These are phyloP conservation scores for Avena eriantha DNA, from an alignment of 176 grass and related monocot genomes.

Conservation along the genomic window DNA sequence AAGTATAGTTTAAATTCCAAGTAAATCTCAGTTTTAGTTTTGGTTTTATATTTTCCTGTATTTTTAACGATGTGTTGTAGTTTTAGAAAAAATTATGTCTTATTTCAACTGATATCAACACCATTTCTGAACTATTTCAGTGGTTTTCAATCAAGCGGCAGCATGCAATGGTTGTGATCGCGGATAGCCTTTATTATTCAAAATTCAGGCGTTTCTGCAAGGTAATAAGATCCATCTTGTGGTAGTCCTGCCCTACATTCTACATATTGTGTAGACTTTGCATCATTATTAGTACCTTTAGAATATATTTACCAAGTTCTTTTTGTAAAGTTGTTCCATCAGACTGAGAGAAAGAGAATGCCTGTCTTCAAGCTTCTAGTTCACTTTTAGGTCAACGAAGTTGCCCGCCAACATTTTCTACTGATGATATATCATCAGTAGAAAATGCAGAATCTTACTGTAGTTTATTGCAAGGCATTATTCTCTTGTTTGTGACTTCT, in stretches of 20 bases:
- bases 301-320: neutral
- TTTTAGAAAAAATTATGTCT: slow-evolving; percentile 50
- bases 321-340: neutral
- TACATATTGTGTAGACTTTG: neutral
- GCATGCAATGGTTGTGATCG: slow-evolving; percentile 89
- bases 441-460: neutral
- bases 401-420: neutral
- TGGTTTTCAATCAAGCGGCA: slow-evolving; percentile 97
- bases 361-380: neutral
- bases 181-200: slow-evolving; percentile 78
- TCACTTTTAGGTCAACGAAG: neutral
- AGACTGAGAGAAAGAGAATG: neutral
- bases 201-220: slow-evolving; percentile 96
- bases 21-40: neutral
- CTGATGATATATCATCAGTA: neutral
- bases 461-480: neutral
- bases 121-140: slow-evolving; percentile 66
- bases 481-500: neutral
- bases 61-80: neutral
- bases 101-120: slow-evolving; percentile 35
- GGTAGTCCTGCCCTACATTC: neutral
- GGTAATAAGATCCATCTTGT: slow-evolving; percentile 50
- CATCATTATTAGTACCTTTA: neutral
- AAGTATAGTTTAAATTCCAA: neutral
- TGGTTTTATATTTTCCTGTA: slow-evolving; percentile 50